These are phyloP conservation scores for Elsinoe fawcettii DNA, from an alignment of 2,329 filamentous ascomycete genomes.

Conservation along the genomic window DNA sequence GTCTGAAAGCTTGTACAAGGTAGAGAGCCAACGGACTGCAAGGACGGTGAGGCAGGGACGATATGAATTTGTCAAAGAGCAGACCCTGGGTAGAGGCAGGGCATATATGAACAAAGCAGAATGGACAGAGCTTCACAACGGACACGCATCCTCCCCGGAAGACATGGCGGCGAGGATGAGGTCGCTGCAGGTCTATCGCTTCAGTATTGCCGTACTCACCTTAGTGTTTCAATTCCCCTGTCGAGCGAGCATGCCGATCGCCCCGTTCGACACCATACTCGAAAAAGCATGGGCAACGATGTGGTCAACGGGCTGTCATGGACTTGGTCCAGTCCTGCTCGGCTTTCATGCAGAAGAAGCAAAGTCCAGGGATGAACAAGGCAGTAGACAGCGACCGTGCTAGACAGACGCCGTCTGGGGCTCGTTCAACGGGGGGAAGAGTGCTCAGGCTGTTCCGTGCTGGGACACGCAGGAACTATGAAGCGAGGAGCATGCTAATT, in stretches of 20 bases:
- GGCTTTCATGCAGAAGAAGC: conserved; percentile 11
- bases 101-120: conserved; percentile 10
- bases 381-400: neutral
- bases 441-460: neutral
- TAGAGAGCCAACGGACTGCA: neutral
- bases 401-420: conserved; percentile 2
- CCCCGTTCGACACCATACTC: conserved; percentile 1
- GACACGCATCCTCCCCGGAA: conserved; percentile 6
- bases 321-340: conserved; percentile 11
- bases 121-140: conserved; percentile 11
- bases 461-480: neutral
- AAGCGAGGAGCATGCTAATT: neutral
- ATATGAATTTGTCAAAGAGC: conserved; percentile 5
- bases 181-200: conserved; percentile 12
- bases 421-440: neutral
- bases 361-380: conserved; percentile 2
- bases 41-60: neutral
- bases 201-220: conserved; percentile 1
- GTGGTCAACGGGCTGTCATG: conserved; percentile 5
- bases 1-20: conserved; percentile 7
- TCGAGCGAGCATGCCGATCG: conserved; percentile 1
- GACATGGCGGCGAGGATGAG: neutral
- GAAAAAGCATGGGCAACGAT: conserved; percentile 3
- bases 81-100: neutral
- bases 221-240: conserved; percentile 9